Evolutionary conservation across 257 asterid species (phyloP).

Genomic region (Nicotiana paniculata): DNA sequence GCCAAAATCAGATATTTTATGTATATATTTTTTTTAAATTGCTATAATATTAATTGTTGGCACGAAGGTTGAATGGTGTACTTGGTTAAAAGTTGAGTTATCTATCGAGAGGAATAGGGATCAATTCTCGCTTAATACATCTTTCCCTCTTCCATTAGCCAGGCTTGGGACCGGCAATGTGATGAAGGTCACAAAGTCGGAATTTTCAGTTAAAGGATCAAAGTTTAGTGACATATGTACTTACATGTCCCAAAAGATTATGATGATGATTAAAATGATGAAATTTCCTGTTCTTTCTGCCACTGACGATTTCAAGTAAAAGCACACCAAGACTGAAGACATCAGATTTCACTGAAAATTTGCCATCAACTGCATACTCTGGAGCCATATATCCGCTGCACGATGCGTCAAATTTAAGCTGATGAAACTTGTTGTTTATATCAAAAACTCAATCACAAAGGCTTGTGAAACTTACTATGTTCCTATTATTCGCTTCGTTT

Average conservation of each 20-base stretch:
- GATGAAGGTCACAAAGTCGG: background rate
- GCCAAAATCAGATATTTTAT: too few species aligned
- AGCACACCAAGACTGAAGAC: constrained; percentile 22
- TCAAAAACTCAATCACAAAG: background rate
- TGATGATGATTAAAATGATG: constrained; percentile 12
- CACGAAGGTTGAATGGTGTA: too few species aligned
- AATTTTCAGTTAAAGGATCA: background rate
- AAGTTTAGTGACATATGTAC: background rate
- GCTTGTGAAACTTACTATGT: constrained; percentile 17
- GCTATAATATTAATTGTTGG: too few species aligned
- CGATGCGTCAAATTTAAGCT: background rate
- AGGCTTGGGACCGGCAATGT: background rate
- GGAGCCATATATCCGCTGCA: constrained; percentile 23
- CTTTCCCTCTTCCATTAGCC: background rate
- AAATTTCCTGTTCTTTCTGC: constrained; percentile 18
- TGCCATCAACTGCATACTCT: constrained; percentile 17
- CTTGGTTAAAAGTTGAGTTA: too few species aligned
- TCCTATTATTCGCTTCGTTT: constrained; percentile 17
- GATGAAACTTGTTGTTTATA: background rate
- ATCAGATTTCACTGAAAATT: constrained; percentile 19
- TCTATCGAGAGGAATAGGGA: too few species aligned
- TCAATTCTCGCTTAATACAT: too few species aligned
- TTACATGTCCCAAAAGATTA: constrained; percentile 28
- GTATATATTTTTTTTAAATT: too few species aligned
- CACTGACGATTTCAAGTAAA: constrained; percentile 15